Evolutionary conservation across 2,329 filamentous ascomycete genomes (phyloP).

Genomic region (Alternaria gaisen): DNA sequence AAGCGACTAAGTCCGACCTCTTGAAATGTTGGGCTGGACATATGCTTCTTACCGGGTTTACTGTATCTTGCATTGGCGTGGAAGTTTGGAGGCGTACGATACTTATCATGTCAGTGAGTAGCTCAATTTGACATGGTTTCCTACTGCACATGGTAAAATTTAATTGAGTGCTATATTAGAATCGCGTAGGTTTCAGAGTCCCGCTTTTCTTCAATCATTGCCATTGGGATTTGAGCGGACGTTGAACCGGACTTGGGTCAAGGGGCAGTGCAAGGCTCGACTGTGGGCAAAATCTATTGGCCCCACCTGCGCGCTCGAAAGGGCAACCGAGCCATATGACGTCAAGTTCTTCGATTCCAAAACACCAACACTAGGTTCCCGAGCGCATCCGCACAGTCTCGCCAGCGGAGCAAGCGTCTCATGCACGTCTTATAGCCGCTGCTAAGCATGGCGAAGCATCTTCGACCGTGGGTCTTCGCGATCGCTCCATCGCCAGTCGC

Average conservation of each 20-base stretch:
- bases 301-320: conserved; percentile 3
- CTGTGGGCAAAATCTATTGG: neutral
- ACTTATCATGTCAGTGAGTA: neutral
- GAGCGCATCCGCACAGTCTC: conserved; percentile 11
- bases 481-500: neutral
- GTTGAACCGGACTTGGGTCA: neutral
- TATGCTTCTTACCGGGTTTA: neutral
- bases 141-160: neutral
- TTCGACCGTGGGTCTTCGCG: neutral
- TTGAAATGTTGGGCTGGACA: neutral
- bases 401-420: conserved; percentile 1
- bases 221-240: neutral
- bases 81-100: neutral
- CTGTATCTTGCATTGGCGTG: neutral
- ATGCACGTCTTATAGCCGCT: neutral
- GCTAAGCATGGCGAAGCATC: conserved; percentile 25
- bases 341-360: conserved; percentile 7
- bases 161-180: neutral
- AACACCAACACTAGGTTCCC: conserved; percentile 14
- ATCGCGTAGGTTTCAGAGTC: neutral
- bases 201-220: neutral
- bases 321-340: conserved; percentile 12
- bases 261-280: neutral
- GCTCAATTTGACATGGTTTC: neutral
- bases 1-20: neutral